phyloP scores from a whole-genome alignment of 257 asterid genomes.

The Plantago elongata region DNA sequence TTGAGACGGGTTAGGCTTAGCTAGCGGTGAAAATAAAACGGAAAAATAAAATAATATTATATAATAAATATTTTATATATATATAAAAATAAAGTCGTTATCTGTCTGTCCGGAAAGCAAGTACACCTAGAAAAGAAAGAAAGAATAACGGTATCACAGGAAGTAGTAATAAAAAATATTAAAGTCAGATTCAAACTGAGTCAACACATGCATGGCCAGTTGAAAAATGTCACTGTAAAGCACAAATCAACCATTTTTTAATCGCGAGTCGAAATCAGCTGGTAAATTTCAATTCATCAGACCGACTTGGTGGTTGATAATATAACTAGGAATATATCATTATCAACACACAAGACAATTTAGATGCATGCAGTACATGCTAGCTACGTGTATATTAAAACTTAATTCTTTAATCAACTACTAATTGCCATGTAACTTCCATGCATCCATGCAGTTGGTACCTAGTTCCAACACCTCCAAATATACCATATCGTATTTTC shows the following conservation, averaged over 20 bases:
- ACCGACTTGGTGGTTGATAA: not conserved
- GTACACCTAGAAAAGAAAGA: not conserved
- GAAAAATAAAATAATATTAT: too few species aligned
- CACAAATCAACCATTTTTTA: slow-evolving; percentile 3
- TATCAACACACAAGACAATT: slow-evolving; percentile 10
- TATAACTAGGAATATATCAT: slow-evolving; percentile 2
- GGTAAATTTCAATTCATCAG: not conserved
- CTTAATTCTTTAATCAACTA: not conserved
- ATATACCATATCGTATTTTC: too few species aligned
- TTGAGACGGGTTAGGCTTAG: too few species aligned
- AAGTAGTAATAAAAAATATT: not conserved
- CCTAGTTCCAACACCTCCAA: too few species aligned
- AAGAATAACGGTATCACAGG: not conserved
- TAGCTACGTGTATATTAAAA: too few species aligned
- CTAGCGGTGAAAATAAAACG: too few species aligned
- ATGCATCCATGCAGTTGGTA: slow-evolving; percentile 9
- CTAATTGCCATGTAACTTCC: slow-evolving; percentile 5
- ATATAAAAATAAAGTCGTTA: too few species aligned
- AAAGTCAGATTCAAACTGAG: slow-evolving; percentile 40
- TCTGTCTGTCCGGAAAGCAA: not conserved
- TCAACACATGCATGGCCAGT: slow-evolving; percentile 47
- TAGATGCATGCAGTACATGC: too few species aligned
- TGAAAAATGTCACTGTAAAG: not conserved
- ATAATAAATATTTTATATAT: too few species aligned
- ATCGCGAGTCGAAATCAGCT: slow-evolving; percentile 29